Base-by-base conservation (phyloP, 108 stramenopile genomes). In the Aurantiochytrium sp. region DNA sequence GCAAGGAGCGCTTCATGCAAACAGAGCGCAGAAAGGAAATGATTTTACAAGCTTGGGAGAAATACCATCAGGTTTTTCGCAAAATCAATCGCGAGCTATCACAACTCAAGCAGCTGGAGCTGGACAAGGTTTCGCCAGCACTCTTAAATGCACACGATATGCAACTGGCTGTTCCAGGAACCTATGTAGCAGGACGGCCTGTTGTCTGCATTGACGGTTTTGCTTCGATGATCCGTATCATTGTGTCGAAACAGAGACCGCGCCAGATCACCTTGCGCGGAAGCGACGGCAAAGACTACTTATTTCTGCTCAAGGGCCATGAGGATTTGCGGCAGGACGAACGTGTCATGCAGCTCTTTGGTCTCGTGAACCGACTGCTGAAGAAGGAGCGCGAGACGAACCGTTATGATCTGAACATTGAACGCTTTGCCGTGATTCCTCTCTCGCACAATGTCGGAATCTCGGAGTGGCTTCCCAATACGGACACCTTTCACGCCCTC, bases 251-350 rank as follows among this genome's bases (percentile, higher is more conserved):
- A 93, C 99, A 99, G 92, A 93, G 98, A 87, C 99, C 99, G 25
- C 94, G 99, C 47, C 98, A 97, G 90, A 97, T 98, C n/a, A 94
- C 95, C 5, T 92, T 99, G 55, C 89, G 95, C 72, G 99, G 99
- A 25, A 96, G 96, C 89, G 97, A 99, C 89, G 99, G 99, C 10
- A 95, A 95, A 73, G 97, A 98, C 76, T 99, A 99, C 93, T 93
- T 97, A 5, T 99, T 98, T 89, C 94, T 99, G 19, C 95, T 99
- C n/a, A 99, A 99, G 92, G 99, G 98, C 5, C 98, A 99, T 92
- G 99, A 99, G 91, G 99, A 99, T 92, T 91, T 99, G 88, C 92
- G 99, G 45, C 99, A 99, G 92, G 99, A 99, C 90, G 99, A 99
- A 93, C 94, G 99, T 29, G 98, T 97, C 55, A 99, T 99, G 99